Evolutionary conservation across 2,329 filamentous ascomycete species (phyloP), one percentile per base, ranked within the genome.

Genomic region (Ascochyta pisi): DNA sequence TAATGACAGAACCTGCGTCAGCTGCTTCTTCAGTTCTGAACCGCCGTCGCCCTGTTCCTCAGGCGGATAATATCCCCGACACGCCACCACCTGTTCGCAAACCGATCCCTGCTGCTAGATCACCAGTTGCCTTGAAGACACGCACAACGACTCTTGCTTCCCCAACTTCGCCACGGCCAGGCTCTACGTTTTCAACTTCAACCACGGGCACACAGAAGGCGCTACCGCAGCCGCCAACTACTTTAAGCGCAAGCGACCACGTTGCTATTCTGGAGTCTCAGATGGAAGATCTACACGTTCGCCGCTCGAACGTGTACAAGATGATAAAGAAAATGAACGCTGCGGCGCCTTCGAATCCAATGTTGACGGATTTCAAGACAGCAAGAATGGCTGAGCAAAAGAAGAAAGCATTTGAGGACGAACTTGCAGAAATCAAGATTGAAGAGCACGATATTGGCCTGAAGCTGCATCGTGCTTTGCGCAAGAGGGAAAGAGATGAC

Each of bases 381-480:
- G 69, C 69, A 52, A 50, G 75, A 13, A 53, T 73, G 40, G 67
- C 68, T 4, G 75, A 78, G 50, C 63, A 65, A 56, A 61, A 68
- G 43, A 71, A 76, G 62, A 72, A 72, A 53, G 65, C 63, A 22
- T 71, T 76, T 53, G 69, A 73, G 53, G 67, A 69, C n/a, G 75
- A 77, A 62, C 51, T 78, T 54, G 66, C 66, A 13, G 73, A 77
- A 52, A 71, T 78, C 35, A 68, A 64, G 58, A 52, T 63, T 0
- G 69, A 74, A 56, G 76, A 77, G 55, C 73, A 78, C 57, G 76
- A 77, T 39, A 63, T 77, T 6, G 76, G 76, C 4, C 53, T 78
- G 53, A 76, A 68, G 62, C 54, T 78, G 58, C 75, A 77, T 65
- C 64, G 76, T 16, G 75, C 75, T 55, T 71, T 69, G 65, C 73